Percentiles rank a stretch among this genome's conserved stretches.
Evolutionary conservation across 306 rosid species (phyloP).

Genomic region (Dalbergia cochinchinensis): DNA sequence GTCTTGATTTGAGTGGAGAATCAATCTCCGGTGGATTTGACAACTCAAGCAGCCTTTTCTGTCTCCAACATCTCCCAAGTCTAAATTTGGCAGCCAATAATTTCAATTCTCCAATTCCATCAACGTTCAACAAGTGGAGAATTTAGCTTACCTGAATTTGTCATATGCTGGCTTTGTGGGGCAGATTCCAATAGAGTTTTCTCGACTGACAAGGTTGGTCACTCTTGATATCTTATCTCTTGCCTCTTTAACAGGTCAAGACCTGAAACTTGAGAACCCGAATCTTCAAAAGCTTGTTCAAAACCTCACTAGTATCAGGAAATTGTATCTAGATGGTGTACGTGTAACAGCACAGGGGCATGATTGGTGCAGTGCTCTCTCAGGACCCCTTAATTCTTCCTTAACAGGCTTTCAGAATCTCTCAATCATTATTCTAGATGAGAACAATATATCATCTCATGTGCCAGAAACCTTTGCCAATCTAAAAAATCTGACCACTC

Average conservation of each 20-base stretch:
- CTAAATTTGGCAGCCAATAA: constrained; percentile 30
- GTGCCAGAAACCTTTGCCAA: constrained; percentile 45
- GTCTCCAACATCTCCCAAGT: constrained; percentile 43
- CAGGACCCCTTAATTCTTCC: constrained; percentile 51
- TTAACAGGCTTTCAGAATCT: constrained; percentile 35
- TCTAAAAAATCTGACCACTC: constrained; percentile 36
- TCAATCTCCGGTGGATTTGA: constrained; percentile 2
- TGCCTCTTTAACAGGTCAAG: background rate
- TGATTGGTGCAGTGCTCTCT: constrained; percentile 58
- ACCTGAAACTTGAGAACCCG: constrained; percentile 16
- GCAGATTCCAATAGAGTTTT: constrained; percentile 47
- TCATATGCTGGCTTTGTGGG: constrained; percentile 34
- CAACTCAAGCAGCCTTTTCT: constrained; percentile 40
- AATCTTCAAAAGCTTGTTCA: constrained; percentile 33
- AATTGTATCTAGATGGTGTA: constrained; percentile 64
- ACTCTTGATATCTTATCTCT: constrained; percentile 44
- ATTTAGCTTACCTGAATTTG: constrained; percentile 39
- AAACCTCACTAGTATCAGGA: constrained; percentile 47
- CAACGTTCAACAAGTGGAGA: constrained; percentile 16
- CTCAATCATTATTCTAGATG: constrained; percentile 38
- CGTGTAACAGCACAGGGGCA: constrained; percentile 46
- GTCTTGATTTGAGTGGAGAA: constrained; percentile 38
- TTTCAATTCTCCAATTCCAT: constrained; percentile 36
- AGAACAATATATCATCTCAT: constrained; percentile 42
- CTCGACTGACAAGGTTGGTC: constrained; percentile 39